phyloP scores from a whole-genome alignment of 2,329 filamentous ascomycete species.

The Talaromyces sp. region DNA sequence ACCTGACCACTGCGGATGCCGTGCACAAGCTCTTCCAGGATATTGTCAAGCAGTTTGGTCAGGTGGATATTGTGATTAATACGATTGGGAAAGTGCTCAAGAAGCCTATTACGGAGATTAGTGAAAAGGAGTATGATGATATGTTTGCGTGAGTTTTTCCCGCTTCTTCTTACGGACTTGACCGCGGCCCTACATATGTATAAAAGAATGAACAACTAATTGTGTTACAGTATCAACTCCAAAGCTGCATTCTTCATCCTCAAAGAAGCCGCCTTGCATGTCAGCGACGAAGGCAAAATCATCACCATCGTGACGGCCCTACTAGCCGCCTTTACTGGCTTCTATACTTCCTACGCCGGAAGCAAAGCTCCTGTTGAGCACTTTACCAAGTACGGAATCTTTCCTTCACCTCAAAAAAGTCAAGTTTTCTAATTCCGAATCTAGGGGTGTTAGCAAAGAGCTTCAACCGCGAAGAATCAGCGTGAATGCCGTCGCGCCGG shows the following conservation, averaged over 20 bases:
- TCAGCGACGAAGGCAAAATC: conserved; percentile 43
- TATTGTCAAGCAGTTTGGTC: conserved; percentile 38
- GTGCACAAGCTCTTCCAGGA: conserved; percentile 39
- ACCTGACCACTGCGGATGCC: conserved; percentile 37
- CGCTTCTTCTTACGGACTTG: background rate
- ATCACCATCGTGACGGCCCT: conserved; percentile 44
- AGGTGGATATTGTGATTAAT: conserved; percentile 48
- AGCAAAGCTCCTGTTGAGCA: conserved; percentile 58
- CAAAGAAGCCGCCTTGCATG: conserved; percentile 39
- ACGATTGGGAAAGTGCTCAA: conserved; percentile 48
- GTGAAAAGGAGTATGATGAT: conserved; percentile 43
- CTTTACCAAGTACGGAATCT: conserved; percentile 44
- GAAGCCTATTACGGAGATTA: conserved; percentile 42
- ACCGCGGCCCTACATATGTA: too few species aligned
- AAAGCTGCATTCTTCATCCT: conserved; percentile 44
- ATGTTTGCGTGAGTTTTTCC: conserved; percentile 40
- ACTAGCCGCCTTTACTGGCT: conserved; percentile 43
- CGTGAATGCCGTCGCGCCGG: conserved; percentile 50
- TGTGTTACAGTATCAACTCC: conserved; percentile 37
- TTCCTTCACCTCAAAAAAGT: conserved; percentile 11
- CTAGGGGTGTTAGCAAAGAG: conserved; percentile 49
- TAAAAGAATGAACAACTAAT: background rate
- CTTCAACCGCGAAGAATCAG: conserved; percentile 47
- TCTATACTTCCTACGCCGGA: conserved; percentile 44
- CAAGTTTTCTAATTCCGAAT: background rate